These are phyloP conservation scores for Candida sp. DNA, from an alignment of 1,139 yeast genomes.

Conservation along the genomic window DNA sequence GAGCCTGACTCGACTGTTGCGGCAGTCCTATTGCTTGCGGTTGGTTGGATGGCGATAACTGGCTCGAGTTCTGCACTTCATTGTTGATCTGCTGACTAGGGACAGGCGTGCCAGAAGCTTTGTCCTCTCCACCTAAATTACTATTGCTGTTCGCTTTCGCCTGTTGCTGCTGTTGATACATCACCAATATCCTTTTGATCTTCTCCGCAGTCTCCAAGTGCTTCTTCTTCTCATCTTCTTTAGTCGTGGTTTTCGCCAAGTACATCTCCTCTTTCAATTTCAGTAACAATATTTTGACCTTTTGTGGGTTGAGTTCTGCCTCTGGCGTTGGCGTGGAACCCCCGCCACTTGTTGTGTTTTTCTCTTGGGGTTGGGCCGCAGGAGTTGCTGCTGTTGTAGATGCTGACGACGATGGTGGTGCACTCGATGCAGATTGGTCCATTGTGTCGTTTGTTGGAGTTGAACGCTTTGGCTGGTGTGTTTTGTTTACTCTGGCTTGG, in stretches of 20 bases:
- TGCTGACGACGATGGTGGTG: not conserved
- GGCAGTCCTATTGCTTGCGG: conserved; percentile 2
- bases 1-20: not conserved
- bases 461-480: not conserved
- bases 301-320: conserved; percentile 17
- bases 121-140: not conserved
- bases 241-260: conserved; percentile 59
- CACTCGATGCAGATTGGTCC: conserved; percentile 2
- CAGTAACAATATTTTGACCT: conserved; percentile 12
- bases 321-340: conserved; percentile 16
- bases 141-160: conserved; percentile 25
- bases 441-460: not conserved
- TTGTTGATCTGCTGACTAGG: not conserved
- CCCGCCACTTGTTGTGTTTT: not conserved
- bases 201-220: conserved; percentile 72
- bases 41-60: not conserved
- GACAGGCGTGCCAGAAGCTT: not conserved
- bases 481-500: not conserved
- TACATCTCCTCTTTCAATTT: conserved; percentile 62
- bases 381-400: not conserved
- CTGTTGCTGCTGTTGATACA: conserved; percentile 40
- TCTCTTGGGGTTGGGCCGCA: not conserved
- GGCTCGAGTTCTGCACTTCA: not conserved
- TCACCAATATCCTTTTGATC: conserved; percentile 53
- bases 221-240: conserved; percentile 65